Evolutionary conservation across 2,329 filamentous ascomycete species (phyloP), one percentile per base, ranked within the genome.

Genomic region (Cordyceps farinosa): DNA sequence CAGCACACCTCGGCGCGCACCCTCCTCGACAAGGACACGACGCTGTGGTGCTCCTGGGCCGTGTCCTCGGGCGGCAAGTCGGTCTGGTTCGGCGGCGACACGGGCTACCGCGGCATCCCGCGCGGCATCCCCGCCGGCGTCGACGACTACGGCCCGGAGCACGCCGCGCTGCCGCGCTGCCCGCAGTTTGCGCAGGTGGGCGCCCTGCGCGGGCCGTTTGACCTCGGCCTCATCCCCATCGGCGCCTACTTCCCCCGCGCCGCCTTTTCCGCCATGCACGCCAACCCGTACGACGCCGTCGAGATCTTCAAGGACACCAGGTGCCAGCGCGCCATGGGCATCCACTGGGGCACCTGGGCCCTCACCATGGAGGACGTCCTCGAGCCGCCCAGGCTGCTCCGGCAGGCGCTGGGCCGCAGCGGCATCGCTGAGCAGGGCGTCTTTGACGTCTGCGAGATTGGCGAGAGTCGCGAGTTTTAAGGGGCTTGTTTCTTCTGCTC

Each of bases 321-420:
- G 68, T 97, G 93, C 78, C 81, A 84, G 69, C 80, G 78, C 22
- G 93, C 92, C 29, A 82, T 97, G 78, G 93, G 86, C 1, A 97
- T 97, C 69, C 94, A 97, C 73, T 97, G 93, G 92, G 93, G 92
- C 2, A 88, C 90, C 0, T 97, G 93, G 92, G 88, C 91, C 0
- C 76, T 97, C 68, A 97, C 93, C 0, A 82, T 86, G 65, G 94
- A 98, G 75, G 90, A 93, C 64, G 89, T 96, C 1, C 74, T 93
- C 63, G 92, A 97, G 77, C 94, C 94, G 52, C 92, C 92, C 1
- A 78, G 75, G 73, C 76, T 90, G 73, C 77, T 97, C 65, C 88
- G 82, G 74, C 81, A 90, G 72, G 92, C 92, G 2, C 76, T 97
- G 72, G 83, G 79, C 69, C 83, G 82, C 70, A 87, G 87, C 69